Conservation (phyloP, 1,284 basidiomycete species). For the Ganoderma meredithae region DNA sequence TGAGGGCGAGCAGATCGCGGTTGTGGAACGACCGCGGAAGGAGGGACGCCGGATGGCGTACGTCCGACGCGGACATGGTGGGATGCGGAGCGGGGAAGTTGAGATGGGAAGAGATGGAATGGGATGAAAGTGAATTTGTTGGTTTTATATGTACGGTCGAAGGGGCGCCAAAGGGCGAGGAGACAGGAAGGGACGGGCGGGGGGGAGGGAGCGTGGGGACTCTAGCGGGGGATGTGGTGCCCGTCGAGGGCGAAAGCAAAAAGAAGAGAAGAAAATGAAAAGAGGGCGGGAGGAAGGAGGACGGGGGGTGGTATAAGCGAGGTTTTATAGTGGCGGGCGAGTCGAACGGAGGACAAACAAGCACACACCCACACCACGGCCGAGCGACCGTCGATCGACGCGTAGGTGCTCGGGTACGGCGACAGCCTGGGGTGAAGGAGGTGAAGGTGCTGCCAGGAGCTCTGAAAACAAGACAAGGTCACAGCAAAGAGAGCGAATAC, state of each 20-base stretch:
- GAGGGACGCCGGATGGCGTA: slow-evolving; percentile 39
- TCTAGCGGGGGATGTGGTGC: slow-evolving; percentile 36
- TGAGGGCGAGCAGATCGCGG: slow-evolving; percentile 70
- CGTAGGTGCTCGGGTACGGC: slow-evolving; percentile 16
- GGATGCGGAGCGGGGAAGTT: slow-evolving; percentile 1
- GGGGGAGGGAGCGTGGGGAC: slow-evolving; percentile 36
- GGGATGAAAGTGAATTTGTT: slow-evolving; percentile 10
- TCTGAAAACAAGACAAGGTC: slow-evolving; percentile 1
- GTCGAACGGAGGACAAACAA: slow-evolving; percentile 37
- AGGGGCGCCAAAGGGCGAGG: slow-evolving; percentile 6
- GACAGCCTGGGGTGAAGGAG: slow-evolving; percentile 14
- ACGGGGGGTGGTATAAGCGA: slow-evolving; percentile 8
- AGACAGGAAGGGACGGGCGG: slow-evolving; percentile 8
- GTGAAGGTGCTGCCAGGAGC: slow-evolving; percentile 19
- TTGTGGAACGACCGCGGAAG: slow-evolving; percentile 47
- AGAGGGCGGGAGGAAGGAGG: slow-evolving; percentile 28
- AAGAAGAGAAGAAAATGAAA: slow-evolving; percentile 31
- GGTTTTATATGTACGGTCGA: slow-evolving; percentile 11
- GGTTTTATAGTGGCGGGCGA: slow-evolving; percentile 28
- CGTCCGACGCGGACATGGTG: slow-evolving; percentile 36
- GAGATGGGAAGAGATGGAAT: slow-evolving; percentile 14
- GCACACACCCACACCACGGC: slow-evolving; percentile 28
- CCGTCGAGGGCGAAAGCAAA: slow-evolving; percentile 41
- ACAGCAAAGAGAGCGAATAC: slow-evolving; percentile 6
- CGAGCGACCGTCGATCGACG: slow-evolving; percentile 24